These are phyloP conservation scores for Oryza glaberrima DNA, from an alignment of 176 grass and related monocot genomes.

Conservation along the genomic window DNA sequence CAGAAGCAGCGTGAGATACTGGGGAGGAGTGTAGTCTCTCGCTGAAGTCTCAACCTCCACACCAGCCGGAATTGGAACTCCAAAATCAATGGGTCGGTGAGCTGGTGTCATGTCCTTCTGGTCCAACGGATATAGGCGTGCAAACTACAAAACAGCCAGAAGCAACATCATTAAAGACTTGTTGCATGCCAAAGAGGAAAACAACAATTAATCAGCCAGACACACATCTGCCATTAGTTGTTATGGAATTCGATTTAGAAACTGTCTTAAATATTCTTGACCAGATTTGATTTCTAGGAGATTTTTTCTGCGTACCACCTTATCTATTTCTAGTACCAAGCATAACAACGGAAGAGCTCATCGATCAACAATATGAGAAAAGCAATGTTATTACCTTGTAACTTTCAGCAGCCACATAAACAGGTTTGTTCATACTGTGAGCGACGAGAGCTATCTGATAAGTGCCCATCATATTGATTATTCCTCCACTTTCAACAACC, in stretches of 20 bases:
- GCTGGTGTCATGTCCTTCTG: slow-evolving; percentile 81
- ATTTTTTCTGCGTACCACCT: background rate
- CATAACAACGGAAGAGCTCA: background rate
- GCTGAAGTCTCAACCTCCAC: slow-evolving; percentile 76
- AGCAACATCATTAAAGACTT: background rate
- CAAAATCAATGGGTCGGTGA: slow-evolving; percentile 72
- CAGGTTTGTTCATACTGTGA: slow-evolving; percentile 91
- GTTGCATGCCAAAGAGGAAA: background rate
- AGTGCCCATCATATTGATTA: slow-evolving; percentile 99
- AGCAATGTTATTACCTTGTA: slow-evolving; percentile 67
- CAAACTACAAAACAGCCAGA: slow-evolving; percentile 60
- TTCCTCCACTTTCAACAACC: slow-evolving; percentile 95
- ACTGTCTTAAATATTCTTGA: slow-evolving; percentile 17
- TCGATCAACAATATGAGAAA: slow-evolving; percentile 15
- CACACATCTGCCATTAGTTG: background rate
- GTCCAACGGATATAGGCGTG: slow-evolving; percentile 75
- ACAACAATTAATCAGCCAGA: background rate
- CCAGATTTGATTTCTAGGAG: background rate
- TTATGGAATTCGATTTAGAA: background rate
- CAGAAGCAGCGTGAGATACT: slow-evolving; percentile 74
- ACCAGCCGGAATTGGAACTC: slow-evolving; percentile 56
- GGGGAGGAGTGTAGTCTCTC: slow-evolving; percentile 79
- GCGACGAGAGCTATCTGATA: slow-evolving; percentile 98
- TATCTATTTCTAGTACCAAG: slow-evolving; percentile 13
- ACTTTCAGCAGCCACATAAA: slow-evolving; percentile 98